Conservation (phyloP, 1,284 basidiomycete species). For the Tylopilus sp. region DNA sequence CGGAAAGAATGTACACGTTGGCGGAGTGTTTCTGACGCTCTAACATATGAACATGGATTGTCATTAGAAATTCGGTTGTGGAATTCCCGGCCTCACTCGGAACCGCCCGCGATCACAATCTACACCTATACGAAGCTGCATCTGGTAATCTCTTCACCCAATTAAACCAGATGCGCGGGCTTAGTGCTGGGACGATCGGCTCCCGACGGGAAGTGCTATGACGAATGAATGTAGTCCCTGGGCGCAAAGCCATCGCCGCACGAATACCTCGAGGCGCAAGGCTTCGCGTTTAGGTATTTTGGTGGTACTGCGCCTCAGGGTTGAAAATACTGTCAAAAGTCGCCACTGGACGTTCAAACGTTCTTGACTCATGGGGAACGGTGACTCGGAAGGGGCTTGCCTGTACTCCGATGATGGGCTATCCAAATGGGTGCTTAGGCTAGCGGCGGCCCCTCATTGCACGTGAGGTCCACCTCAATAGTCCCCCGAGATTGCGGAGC, state of each 20-base stretch:
- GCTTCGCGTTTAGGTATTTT: constrained; percentile 33
- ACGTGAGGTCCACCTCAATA: constrained; percentile 22
- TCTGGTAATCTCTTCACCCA: constrained; percentile 11
- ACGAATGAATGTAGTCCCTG: constrained; percentile 28
- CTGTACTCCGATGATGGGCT: constrained; percentile 10
- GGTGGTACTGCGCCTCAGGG: constrained; percentile 32
- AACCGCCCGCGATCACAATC: constrained; percentile 22
- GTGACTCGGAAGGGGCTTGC: constrained; percentile 12
- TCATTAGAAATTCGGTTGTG: constrained; percentile 29
- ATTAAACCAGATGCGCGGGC: constrained; percentile 21
- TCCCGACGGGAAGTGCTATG: constrained; percentile 29
- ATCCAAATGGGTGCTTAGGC: constrained; percentile 11
- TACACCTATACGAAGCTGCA: constrained; percentile 10
- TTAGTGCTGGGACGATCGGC: constrained; percentile 26
- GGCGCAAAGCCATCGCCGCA: constrained; percentile 33
- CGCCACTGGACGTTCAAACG: constrained; percentile 7
- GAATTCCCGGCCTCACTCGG: constrained; percentile 21
- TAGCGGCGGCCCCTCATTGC: constrained; percentile 13
- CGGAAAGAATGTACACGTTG: constrained; percentile 34
- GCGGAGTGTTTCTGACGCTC: constrained; percentile 21
- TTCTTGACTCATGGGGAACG: constrained; percentile 15
- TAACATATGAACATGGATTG: constrained; percentile 28
- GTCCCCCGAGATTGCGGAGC: constrained; percentile 22
- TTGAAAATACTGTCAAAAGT: constrained; percentile 25
- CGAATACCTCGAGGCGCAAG: constrained; percentile 34